Evolutionary conservation across 2,329 filamentous ascomycete genomes (phyloP).

Genomic region (Trichoderma brevicompactum): DNA sequence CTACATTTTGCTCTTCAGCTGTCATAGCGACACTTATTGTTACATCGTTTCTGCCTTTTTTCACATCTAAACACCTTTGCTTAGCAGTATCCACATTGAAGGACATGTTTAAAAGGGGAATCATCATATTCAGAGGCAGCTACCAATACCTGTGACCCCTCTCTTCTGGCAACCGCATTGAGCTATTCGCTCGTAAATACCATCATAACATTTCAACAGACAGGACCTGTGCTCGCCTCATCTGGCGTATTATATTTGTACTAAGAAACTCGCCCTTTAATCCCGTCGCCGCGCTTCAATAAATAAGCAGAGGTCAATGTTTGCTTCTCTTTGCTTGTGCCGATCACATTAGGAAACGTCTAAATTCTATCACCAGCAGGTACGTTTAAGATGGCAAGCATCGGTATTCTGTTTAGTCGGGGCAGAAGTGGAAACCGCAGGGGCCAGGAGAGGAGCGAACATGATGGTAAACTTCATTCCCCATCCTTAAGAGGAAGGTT

Average conservation of each 20-base stretch:
- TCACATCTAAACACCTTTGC: too few relatives aligned
- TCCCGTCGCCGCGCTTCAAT: not conserved
- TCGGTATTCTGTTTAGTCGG: not conserved
- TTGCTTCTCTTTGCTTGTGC: not conserved
- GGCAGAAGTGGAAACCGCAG: not conserved
- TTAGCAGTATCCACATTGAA: too few relatives aligned
- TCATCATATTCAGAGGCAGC: too few relatives aligned
- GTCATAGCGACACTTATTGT: too few relatives aligned
- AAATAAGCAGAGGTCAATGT: not conserved
- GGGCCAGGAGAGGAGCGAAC: not conserved
- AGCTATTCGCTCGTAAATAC: too few relatives aligned
- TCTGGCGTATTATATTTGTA: not conserved
- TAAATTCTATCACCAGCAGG: too few relatives aligned
- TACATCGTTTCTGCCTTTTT: too few relatives aligned
- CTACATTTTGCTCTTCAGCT: too few relatives aligned
- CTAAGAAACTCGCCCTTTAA: not conserved
- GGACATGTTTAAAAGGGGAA: too few relatives aligned
- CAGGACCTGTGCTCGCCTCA: not conserved
- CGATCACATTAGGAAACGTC: too few relatives aligned
- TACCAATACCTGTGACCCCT: too few relatives aligned
- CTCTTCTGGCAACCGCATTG: too few relatives aligned
- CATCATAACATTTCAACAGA: not conserved
- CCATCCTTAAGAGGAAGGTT: not conserved
- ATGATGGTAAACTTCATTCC: not conserved
- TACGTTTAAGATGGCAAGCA: not conserved